Evolutionary conservation across 768 basidiomycete species (phyloP).

Genomic region (Tephrocybe sp.): DNA sequence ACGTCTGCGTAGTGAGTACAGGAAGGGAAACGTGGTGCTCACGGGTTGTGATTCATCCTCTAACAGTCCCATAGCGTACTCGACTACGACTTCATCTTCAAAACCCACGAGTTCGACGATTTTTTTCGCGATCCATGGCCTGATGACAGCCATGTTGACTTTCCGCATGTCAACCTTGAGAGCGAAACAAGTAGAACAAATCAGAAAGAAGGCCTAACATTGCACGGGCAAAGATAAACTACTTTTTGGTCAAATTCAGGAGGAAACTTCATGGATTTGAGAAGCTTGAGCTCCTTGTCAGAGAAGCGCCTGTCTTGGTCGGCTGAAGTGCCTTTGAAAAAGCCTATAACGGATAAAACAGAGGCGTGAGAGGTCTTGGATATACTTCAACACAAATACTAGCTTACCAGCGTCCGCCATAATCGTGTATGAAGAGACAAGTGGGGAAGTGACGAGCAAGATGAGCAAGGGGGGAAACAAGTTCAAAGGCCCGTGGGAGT

Average conservation of each 20-base stretch:
- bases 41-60: conserved; percentile 88
- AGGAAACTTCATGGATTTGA: conserved; percentile 90
- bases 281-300: conserved; percentile 89
- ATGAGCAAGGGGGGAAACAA: not conserved
- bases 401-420: conserved; percentile 65
- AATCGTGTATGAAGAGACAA: conserved; percentile 2
- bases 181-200: not conserved
- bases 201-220: not conserved
- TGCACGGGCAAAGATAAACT: not conserved
- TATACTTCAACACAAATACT: conserved; percentile 41
- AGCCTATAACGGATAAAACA: conserved; percentile 45
- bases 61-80: conserved; percentile 92
- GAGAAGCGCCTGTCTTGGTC: conserved; percentile 92
- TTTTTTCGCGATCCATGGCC: conserved; percentile 95
- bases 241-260: conserved; percentile 87
- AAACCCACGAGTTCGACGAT: conserved; percentile 88
- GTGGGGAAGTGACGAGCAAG: not conserved
- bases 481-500: conserved; percentile 15
- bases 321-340: conserved; percentile 88
- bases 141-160: conserved; percentile 88
- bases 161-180: conserved; percentile 89
- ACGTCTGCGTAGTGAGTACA: not conserved
- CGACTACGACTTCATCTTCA: conserved; percentile 96
- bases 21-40: conserved; percentile 21
- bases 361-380: conserved; percentile 18